These are phyloP conservation scores for Meripilus lineatus DNA, from an alignment of 1,284 basidiomycete genomes.

Conservation along the genomic window DNA sequence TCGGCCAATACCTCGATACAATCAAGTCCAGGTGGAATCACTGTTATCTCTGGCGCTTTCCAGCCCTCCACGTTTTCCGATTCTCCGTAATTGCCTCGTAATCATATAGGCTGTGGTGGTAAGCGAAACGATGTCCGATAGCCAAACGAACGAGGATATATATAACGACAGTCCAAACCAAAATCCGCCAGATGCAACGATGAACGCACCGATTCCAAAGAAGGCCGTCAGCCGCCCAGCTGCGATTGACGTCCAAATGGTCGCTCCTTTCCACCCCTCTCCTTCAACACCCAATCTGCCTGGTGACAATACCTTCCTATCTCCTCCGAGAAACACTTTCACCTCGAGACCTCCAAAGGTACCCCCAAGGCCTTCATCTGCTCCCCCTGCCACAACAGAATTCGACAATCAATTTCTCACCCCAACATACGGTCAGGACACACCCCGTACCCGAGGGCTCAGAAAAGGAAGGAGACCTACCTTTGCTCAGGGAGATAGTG, in stretches of 20 bases:
- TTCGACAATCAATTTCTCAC: slow-evolving; percentile 1
- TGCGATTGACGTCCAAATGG: slow-evolving; percentile 8
- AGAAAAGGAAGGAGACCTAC: slow-evolving; percentile 19
- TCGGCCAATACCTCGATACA: too few relatives aligned
- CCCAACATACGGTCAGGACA: too few relatives aligned
- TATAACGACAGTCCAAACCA: neutral
- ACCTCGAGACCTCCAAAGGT: slow-evolving; percentile 9
- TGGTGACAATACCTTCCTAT: slow-evolving; percentile 13
- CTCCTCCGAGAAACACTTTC: slow-evolving; percentile 5
- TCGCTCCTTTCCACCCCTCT: slow-evolving; percentile 1
- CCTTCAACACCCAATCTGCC: slow-evolving; percentile 7
- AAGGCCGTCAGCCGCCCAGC: slow-evolving; percentile 3
- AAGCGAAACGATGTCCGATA: too few relatives aligned
- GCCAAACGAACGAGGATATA: neutral
- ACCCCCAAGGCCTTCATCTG: slow-evolving; percentile 22
- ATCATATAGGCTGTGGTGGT: too few relatives aligned
- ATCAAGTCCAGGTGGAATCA: too few relatives aligned
- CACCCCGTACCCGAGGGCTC: slow-evolving; percentile 11
- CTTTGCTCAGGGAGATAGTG: slow-evolving; percentile 22
- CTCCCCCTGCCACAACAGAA: slow-evolving; percentile 19
- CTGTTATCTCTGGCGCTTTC: neutral
- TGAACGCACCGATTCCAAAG: neutral
- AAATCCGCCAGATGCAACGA: neutral
- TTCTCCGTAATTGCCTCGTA: neutral
- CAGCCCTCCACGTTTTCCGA: neutral